Conservation (phyloP, 805 yeast genomes). For the Pichia eremophila region DNA sequence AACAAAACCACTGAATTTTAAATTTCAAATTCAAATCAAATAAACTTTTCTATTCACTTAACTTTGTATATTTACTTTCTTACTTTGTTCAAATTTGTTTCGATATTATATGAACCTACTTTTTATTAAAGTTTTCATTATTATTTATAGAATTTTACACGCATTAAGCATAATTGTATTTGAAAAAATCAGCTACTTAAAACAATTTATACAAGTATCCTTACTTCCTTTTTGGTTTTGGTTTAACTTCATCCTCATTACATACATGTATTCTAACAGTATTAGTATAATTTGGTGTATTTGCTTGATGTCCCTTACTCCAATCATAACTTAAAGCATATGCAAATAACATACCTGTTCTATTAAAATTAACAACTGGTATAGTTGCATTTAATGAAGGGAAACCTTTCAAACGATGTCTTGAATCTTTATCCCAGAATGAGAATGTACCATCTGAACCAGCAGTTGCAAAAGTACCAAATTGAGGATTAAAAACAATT, state of each 20-base stretch:
- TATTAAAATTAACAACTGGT: constrained; percentile 71
- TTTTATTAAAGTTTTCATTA: too few species aligned
- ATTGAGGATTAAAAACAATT: constrained; percentile 77
- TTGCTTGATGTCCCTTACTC: constrained; percentile 81
- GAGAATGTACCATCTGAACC: constrained; percentile 92
- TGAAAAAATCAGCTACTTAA: neutral
- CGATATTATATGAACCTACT: too few species aligned
- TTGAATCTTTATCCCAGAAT: constrained; percentile 93
- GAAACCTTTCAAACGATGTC: constrained; percentile 75
- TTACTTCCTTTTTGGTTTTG: constrained; percentile 30
- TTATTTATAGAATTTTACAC: too few species aligned
- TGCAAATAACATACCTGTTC: constrained; percentile 77
- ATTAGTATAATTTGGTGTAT: constrained; percentile 66
- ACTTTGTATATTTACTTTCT: neutral
- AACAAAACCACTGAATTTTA: too few species aligned
- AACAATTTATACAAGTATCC: too few species aligned
- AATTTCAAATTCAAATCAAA: neutral
- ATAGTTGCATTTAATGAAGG: constrained; percentile 62
- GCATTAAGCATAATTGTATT: too few species aligned
- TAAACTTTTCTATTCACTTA: neutral
- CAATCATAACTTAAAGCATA: constrained; percentile 93
- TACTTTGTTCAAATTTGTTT: too few species aligned
- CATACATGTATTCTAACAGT: constrained; percentile 75
- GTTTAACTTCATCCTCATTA: constrained; percentile 78
- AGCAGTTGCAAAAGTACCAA: constrained; percentile 88